Conservation (phyloP, 768 basidiomycete genomes). For the Paxillus involutus region DNA sequence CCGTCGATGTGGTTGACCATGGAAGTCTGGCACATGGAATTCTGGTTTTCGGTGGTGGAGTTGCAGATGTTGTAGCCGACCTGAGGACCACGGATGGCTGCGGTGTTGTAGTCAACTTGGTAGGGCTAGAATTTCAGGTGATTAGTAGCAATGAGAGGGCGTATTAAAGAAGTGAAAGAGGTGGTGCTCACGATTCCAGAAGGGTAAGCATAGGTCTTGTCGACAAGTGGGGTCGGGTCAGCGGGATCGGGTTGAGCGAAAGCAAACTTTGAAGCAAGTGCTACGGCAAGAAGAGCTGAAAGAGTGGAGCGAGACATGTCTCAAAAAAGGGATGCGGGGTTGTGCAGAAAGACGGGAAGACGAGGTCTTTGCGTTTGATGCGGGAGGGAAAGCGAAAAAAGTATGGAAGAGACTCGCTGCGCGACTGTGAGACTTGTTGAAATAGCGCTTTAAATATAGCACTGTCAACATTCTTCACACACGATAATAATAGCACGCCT, state of each 20-base stretch:
- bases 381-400: not conserved
- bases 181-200: slow-evolving; percentile 37
- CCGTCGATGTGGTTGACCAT: slow-evolving; percentile 60
- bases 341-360: not conserved
- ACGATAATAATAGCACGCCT: no score
- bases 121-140: slow-evolving; percentile 40
- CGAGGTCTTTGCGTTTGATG: not conserved
- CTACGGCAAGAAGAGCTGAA: slow-evolving; percentile 37
- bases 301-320: slow-evolving; percentile 51
- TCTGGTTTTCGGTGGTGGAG: slow-evolving; percentile 58
- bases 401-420: not conserved
- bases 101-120: slow-evolving; percentile 43
- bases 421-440: not conserved
- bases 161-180: not conserved
- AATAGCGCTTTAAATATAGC: not conserved
- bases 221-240: slow-evolving; percentile 47
- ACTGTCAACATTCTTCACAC: no score
- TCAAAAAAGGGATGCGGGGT: slow-evolving; percentile 11
- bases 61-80: slow-evolving; percentile 69
- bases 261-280: slow-evolving; percentile 27
- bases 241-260: slow-evolving; percentile 37
- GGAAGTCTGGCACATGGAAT: slow-evolving; percentile 69
- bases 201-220: slow-evolving; percentile 46
- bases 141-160: not conserved
- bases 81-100: slow-evolving; percentile 53